A percentile compares a stretch with the other conserved stretches of the same genome.
These are phyloP conservation scores for Colletotrichum kahawae DNA, from an alignment of 2,329 filamentous ascomycete species.

Conservation along the genomic window DNA sequence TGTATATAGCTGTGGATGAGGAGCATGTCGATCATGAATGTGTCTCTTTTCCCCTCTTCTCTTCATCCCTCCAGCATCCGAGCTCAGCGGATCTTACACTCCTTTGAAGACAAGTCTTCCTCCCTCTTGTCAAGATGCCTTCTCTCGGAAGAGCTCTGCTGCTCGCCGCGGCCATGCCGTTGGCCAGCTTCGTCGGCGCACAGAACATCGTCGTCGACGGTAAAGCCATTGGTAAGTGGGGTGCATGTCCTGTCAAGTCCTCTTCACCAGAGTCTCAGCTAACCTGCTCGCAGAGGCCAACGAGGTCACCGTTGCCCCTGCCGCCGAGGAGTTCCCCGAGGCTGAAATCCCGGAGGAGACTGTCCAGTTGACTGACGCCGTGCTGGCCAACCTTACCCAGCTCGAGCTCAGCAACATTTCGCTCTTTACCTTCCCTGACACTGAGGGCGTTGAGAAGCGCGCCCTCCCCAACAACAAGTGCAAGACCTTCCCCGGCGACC, in stretches of 20 bases:
- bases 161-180: constrained; percentile 1
- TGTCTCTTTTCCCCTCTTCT: neutral
- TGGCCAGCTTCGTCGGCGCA: constrained; percentile 15
- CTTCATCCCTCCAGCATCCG: neutral
- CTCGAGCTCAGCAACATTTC: constrained; percentile 33
- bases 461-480: constrained; percentile 28
- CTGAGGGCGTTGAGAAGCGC: constrained; percentile 23
- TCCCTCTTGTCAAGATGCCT: constrained; percentile 10
- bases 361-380: constrained; percentile 37
- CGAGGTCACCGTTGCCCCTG: constrained; percentile 26
- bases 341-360: constrained; percentile 22
- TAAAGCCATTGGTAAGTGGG: constrained; percentile 24
- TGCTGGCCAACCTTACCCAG: constrained; percentile 34
- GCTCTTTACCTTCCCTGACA: constrained; percentile 35
- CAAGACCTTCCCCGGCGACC: constrained; percentile 36
- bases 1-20: neutral
- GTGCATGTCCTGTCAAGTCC: neutral
- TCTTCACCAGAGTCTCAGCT: neutral
- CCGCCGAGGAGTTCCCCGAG: constrained; percentile 13
- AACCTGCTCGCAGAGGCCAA: neutral
- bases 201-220: constrained; percentile 29
- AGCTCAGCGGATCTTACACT: neutral
- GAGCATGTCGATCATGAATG: neutral
- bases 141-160: neutral
- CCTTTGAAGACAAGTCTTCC: neutral